Evolutionary conservation across 192 early-diverging fungal genomes (phyloP).

Genomic region (Podila minutissima): DNA sequence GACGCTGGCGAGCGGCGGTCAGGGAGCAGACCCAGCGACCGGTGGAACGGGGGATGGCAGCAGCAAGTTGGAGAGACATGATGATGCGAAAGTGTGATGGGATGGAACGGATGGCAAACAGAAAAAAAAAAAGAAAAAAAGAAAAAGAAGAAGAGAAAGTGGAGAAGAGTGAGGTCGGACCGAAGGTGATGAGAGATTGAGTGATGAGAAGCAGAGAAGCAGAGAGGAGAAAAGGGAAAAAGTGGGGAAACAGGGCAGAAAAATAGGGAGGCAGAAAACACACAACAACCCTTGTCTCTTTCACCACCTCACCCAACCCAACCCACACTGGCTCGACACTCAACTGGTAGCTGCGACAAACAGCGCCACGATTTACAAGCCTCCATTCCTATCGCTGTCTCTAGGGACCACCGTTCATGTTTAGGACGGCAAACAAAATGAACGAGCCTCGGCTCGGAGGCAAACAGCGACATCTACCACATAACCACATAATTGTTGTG

Average conservation of each 20-base stretch:
- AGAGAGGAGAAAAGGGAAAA: conserved; percentile 8
- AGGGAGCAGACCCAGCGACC: conserved; percentile 50
- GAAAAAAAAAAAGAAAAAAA: not conserved
- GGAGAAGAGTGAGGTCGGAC: conserved; percentile 1
- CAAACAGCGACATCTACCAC: too few relatives aligned
- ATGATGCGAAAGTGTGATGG: not conserved
- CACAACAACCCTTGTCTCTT: too few relatives aligned
- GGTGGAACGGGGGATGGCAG: conserved; percentile 44
- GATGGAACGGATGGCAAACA: not conserved
- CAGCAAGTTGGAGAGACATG: conserved; percentile 49
- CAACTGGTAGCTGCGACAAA: too few relatives aligned
- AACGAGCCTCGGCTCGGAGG: too few relatives aligned
- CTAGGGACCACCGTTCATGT: too few relatives aligned
- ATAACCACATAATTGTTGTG: too few relatives aligned
- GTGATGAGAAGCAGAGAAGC: not conserved
- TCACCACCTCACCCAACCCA: not conserved
- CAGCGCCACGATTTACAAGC: too few relatives aligned
- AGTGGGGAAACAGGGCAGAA: not conserved
- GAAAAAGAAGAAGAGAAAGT: conserved; percentile 1
- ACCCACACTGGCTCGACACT: too few relatives aligned
- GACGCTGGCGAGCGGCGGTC: conserved; percentile 48
- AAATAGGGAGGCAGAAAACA: conserved; percentile 2
- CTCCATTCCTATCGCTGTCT: too few relatives aligned
- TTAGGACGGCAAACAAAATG: too few relatives aligned
- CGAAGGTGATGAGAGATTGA: conserved; percentile 3